Evolutionary conservation across 2,329 filamentous ascomycete genomes (phyloP).

Genomic region (Fusarium sp.): DNA sequence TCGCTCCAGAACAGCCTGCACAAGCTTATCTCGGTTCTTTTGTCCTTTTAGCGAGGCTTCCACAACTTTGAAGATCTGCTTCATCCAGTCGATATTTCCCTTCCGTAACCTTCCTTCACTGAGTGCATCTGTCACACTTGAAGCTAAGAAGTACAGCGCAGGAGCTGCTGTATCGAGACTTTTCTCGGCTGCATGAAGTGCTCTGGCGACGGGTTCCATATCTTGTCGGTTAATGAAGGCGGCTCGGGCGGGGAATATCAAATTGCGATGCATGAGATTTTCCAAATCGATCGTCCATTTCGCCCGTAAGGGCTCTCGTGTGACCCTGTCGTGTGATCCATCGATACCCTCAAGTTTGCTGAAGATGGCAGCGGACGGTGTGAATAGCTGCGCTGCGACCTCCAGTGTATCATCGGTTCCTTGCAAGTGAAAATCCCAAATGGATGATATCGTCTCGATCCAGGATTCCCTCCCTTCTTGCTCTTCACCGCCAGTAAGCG

Average conservation of each 20-base stretch:
- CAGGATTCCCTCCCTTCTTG: slow-evolving; percentile 54
- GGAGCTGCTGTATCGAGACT: slow-evolving; percentile 50
- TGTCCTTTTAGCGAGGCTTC: slow-evolving; percentile 40
- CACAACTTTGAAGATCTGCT: slow-evolving; percentile 46
- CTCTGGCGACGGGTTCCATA: slow-evolving; percentile 51
- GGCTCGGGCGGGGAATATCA: slow-evolving; percentile 61
- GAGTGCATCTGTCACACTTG: slow-evolving; percentile 37
- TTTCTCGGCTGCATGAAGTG: slow-evolving; percentile 50
- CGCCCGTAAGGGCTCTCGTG: slow-evolving; percentile 28
- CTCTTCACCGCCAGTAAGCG: slow-evolving; percentile 46
- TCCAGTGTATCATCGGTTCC: slow-evolving; percentile 56
- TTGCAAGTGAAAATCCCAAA: slow-evolving; percentile 66
- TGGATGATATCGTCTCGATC: slow-evolving; percentile 54
- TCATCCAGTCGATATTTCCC: slow-evolving; percentile 50
- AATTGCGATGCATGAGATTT: slow-evolving; percentile 58
- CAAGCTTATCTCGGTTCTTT: slow-evolving; percentile 39
- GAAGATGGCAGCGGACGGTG: slow-evolving; percentile 49
- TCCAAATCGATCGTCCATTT: slow-evolving; percentile 58
- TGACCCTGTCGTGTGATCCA: slow-evolving; percentile 13
- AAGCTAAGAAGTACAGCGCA: slow-evolving; percentile 56
- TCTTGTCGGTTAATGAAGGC: slow-evolving; percentile 55
- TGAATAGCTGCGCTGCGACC: slow-evolving; percentile 58
- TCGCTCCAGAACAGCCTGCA: slow-evolving; percentile 45
- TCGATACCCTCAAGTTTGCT: slow-evolving; percentile 49
- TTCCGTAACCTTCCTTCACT: slow-evolving; percentile 44